These are phyloP conservation scores for Umbelopsis vinacea DNA, from an alignment of 192 early-diverging fungal genomes.

Conservation along the genomic window DNA sequence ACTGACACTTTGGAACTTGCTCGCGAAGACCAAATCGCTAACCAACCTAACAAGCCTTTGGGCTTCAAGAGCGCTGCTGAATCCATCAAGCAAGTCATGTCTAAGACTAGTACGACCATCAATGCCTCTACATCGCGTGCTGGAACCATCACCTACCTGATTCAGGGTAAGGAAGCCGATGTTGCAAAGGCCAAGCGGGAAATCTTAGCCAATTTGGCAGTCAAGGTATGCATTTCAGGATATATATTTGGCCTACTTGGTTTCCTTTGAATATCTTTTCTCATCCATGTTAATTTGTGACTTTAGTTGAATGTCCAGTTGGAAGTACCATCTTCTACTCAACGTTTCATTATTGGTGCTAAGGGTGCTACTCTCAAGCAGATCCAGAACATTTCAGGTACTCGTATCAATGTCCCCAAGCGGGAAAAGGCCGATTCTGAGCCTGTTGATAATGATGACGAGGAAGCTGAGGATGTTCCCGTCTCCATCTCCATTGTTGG, in stretches of 20 bases:
- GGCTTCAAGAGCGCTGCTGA: conserved; percentile 55
- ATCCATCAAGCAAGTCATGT: conserved; percentile 62
- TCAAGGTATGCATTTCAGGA: conserved; percentile 54
- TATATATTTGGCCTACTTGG: neutral
- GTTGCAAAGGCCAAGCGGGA: conserved; percentile 82
- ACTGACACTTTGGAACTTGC: conserved; percentile 66
- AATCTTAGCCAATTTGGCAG: conserved; percentile 70
- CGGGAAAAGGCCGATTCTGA: conserved; percentile 42
- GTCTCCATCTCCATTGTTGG: conserved; percentile 81
- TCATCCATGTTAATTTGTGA: neutral
- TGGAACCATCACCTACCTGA: conserved; percentile 78
- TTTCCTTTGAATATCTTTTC: neutral
- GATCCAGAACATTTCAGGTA: conserved; percentile 76
- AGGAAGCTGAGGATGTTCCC: conserved; percentile 69
- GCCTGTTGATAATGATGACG: conserved; percentile 37
- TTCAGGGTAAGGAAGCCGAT: conserved; percentile 80
- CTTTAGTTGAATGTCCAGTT: conserved; percentile 45
- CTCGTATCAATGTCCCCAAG: conserved; percentile 73
- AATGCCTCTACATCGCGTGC: conserved; percentile 80
- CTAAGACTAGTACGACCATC: conserved; percentile 76
- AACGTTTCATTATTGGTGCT: conserved; percentile 83
- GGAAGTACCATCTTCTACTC: conserved; percentile 79
- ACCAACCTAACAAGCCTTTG: conserved; percentile 43
- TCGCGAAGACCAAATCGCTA: conserved; percentile 48
- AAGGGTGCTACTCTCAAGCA: conserved; percentile 78